phyloP scores from a whole-genome alignment of 306 rosid species.

The Inga oerstediana region DNA sequence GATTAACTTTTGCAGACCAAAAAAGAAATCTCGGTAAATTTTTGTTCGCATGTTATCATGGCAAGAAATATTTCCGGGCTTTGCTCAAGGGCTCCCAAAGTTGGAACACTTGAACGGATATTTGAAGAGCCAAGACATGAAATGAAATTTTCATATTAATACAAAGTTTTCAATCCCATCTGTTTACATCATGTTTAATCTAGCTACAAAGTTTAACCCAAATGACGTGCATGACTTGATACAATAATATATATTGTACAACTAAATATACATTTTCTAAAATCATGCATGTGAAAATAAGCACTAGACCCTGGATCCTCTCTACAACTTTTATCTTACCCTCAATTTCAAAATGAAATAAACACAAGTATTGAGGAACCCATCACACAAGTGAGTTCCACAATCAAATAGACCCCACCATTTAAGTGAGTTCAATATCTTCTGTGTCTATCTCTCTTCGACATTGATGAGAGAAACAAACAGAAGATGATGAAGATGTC shows the following conservation, averaged over 20 bases:
- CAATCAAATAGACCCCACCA: background rate
- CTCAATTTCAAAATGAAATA: background rate
- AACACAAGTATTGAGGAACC: background rate
- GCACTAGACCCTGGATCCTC: background rate
- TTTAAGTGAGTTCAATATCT: background rate
- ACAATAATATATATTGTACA: background rate
- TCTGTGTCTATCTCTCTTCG: background rate
- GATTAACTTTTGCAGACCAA: background rate
- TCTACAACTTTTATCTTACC: background rate
- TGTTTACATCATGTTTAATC: slow-evolving; percentile 31
- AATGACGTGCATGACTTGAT: slow-evolving; percentile 26
- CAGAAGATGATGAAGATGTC: background rate
- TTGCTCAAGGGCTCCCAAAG: background rate
- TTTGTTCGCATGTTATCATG: background rate
- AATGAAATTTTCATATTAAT: background rate
- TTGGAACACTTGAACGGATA: background rate
- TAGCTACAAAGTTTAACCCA: slow-evolving; percentile 15
- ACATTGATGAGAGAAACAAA: background rate
- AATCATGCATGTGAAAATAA: slow-evolving; percentile 16
- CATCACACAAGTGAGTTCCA: background rate
- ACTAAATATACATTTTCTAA: background rate
- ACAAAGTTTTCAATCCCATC: slow-evolving; percentile 15
- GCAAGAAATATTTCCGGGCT: background rate
- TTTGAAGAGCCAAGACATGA: slow-evolving; percentile 9
- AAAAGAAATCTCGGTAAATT: background rate